Evolutionary conservation across 208 protist species (phyloP), one percentile per base, ranked within the genome.

Genomic region (Herpetomonas samuelpessoai): DNA sequence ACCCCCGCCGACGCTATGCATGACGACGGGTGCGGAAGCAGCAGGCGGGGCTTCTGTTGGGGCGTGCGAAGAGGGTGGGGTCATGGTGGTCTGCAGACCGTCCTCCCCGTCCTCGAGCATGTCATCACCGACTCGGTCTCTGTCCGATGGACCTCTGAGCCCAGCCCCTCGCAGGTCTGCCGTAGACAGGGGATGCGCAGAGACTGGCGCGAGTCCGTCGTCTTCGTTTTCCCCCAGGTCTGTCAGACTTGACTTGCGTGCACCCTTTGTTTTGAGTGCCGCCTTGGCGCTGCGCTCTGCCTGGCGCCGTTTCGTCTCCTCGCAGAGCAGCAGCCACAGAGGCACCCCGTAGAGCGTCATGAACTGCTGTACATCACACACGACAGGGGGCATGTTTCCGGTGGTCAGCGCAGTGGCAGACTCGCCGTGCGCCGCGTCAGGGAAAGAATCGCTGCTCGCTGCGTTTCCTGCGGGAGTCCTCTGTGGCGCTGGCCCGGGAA

Each of bases 401-500:
- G 14, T 14, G 35, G 14, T 6, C 35, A 41, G 9, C 6, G 14
- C 6, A 14, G 35, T 41, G 9, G 9, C 9, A 6, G 14, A 6
- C 6, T 41, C 35, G 14, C 35, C 35, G 9, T 14, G 14, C 6
- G 35, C 6, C 6, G 35, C 35, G 35, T 6, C 6, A 14, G 35
- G 35, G n/a, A n/a, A n/a, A n/a, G n/a, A n/a, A 18, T 6, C 14
- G 35, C 35, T 41, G 35, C 35, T 41, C 9, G 6, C 35, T n/a
- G n/a, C n/a, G n/a, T n/a, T n/a, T n/a, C n/a, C n/a, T n/a, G n/a
- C n/a, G n/a, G n/a, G n/a, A n/a, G n/a, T n/a, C n/a, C n/a, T n/a
- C n/a, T n/a, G n/a, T n/a, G n/a, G n/a, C 35, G 35, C 14, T 6
- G 35, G 35, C 9, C 35, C 35, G 6, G 35, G 35, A 6, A 81